Base-by-base conservation (phyloP, 108 stramenopile species). In the Stephanodiscus minutulus region DNA sequence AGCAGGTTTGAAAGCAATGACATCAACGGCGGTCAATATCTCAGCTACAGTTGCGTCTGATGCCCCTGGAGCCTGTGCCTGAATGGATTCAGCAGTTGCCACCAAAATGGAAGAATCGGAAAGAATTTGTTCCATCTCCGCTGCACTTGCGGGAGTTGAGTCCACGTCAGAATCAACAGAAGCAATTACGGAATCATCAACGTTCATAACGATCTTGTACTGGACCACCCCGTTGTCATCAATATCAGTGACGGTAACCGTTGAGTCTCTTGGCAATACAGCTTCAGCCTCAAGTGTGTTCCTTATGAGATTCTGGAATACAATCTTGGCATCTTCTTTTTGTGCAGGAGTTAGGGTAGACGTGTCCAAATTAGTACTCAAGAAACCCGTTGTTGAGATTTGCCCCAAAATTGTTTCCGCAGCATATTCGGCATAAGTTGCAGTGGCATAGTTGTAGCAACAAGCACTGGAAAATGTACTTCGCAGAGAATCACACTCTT, bases 401-500 rank as follows among this genome's bases (percentile, higher is more conserved):
- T 68, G 39, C 0, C 18, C 29, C 36, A 39, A 21, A 35, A 12
- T 60, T 35, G 37, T 60, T 60, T 43, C 59, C 2, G 4, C 36
- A 39, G 20, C n/a, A 60, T 43, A 20, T 37, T 37, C 60, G 24
- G 57, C 71, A 49, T 33, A 59, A 13, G 77, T 60, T 0, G 71
- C 54, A 18, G 78, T 79, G 17, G 78, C 78, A 57, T 79, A 79
- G 62, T 79, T 79, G 55, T 73, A 79, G 46, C 78, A 79, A 39
- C 78, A 79, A 58, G 78, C 47, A 55, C 78, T 79, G 47, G 78
- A 67, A 58, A 68, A 79, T 20, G 65, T 73, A 54, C 78, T 79
- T 54, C 59, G 66, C 46, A 79, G 65, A 55, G 49, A 41, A 46
- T 37, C 57, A 58, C 78, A 79, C 39, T 79, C 78, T 63, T 68